Conservation (phyloP, 1,139 yeast genomes). For the Diutina sp. region DNA sequence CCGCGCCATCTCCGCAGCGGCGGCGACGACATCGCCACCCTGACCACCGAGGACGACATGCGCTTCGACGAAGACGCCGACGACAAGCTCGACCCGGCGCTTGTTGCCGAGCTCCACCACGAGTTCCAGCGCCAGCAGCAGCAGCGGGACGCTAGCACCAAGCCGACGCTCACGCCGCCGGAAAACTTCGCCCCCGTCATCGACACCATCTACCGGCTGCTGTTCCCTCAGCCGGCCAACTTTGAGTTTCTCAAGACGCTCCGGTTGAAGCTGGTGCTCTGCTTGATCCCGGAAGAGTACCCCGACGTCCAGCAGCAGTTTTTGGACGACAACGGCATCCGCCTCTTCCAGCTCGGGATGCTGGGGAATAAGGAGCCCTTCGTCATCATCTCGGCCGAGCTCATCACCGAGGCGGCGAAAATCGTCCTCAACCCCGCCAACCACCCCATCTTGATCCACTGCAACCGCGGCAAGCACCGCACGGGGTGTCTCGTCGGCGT, state of each 20-base stretch:
- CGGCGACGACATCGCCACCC: conserved; percentile 10
- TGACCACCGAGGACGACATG: conserved; percentile 12
- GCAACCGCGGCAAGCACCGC: conserved; percentile 92
- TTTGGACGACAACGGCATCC: conserved; percentile 44
- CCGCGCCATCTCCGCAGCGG: not conserved
- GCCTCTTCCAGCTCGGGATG: conserved; percentile 79
- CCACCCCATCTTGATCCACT: conserved; percentile 86
- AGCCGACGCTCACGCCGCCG: conserved; percentile 38
- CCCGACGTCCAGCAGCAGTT: conserved; percentile 66
- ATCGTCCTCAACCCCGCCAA: conserved; percentile 73
- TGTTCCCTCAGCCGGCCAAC: conserved; percentile 80
- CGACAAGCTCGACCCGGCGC: conserved; percentile 23
- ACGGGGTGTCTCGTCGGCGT: conserved; percentile 96
- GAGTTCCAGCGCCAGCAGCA: not conserved
- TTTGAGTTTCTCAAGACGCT: conserved; percentile 55
- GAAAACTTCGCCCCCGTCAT: conserved; percentile 85
- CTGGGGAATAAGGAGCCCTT: conserved; percentile 95
- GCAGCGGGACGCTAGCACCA: not conserved
- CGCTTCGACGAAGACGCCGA: conserved; percentile 31
- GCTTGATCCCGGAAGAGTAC: conserved; percentile 84
- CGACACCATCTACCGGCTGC: conserved; percentile 69
- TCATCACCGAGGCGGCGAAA: conserved; percentile 70
- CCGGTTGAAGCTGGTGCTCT: conserved; percentile 59
- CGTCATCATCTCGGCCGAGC: conserved; percentile 67
- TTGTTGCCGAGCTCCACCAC: conserved; percentile 9